Evolutionary conservation across 345 rosid species (phyloP).

Genomic region (Eucalyptus erythrocorys): DNA sequence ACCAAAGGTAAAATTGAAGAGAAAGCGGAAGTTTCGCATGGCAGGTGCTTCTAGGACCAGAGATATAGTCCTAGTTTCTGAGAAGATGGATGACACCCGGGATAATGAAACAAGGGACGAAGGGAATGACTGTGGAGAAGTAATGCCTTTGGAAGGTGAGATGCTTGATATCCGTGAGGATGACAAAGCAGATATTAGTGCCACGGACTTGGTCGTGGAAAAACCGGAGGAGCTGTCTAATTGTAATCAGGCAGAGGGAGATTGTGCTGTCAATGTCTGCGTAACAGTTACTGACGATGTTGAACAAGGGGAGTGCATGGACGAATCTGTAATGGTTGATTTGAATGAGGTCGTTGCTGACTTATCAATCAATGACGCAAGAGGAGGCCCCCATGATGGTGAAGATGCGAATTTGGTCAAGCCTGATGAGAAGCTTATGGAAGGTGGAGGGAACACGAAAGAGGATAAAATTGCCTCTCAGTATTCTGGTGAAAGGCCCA

Average conservation of each 20-base stretch:
- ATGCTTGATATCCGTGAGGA: conserved; percentile 1
- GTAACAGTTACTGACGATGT: background rate
- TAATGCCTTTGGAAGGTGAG: background rate
- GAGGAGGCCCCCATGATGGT: conserved; percentile 11
- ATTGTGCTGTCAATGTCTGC: background rate
- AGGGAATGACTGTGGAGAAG: background rate
- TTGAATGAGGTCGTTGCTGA: conserved; percentile 8
- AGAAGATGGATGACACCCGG: conserved; percentile 15
- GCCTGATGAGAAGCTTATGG: conserved; percentile 24
- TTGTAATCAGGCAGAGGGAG: background rate
- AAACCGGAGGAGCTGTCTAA: background rate
- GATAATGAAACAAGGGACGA: conserved; percentile 1
- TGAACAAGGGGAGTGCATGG: background rate
- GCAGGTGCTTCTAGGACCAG: conserved; percentile 8
- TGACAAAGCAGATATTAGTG: conserved; percentile 4
- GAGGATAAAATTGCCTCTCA: conserved; percentile 16
- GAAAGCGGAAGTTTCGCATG: conserved; percentile 2
- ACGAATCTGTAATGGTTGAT: background rate
- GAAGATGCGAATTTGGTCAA: conserved; percentile 13
- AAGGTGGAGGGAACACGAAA: conserved; percentile 4
- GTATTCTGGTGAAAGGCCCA: conserved; percentile 1
- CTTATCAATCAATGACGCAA: conserved; percentile 7
- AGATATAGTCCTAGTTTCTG: conserved; percentile 13
- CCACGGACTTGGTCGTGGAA: background rate
- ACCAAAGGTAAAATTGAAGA: background rate